Base-by-base conservation (phyloP, 169 alveolate genomes). In the Plasmodium vivax region DNA sequence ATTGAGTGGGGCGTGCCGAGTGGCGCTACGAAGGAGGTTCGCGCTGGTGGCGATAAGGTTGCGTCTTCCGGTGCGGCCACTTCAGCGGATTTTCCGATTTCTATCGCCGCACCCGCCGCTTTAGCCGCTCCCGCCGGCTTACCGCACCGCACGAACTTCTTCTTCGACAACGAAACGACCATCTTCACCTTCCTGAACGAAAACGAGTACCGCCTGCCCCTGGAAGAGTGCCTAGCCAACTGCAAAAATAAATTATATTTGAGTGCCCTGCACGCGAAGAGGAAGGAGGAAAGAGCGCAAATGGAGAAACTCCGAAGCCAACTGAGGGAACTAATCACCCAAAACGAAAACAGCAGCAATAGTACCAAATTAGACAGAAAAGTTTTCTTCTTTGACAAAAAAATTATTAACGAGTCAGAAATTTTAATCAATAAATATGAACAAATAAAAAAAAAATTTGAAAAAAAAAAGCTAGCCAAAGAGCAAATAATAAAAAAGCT, bases 161-260 rank as follows among this genome's bases (percentile, higher is more conserved):
- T 87, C 83, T 87, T 87, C 36, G 93, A 87, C 23, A 56, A 56
- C 27, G 93, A 87, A 36, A 75, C 87, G 38, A 87, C 81, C n/a
- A 87, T 87, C n/a, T 87, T 87, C 41, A 75, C 93, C n/a, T 87
- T 75, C 68, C 75, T 58, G 1, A 87, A 87, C 19, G 93, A 87
- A 51, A 87, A 87, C 41, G 34, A 38, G 23, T 87, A 56, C 45
- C n/a, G 47, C 7, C 34, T 84, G 4, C 32, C 71, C 47, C 71
- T 87, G 38, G 19, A 27, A 8, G n/a, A 36, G 7, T 87, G 93
- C 23, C 71, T 87, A 1, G 2, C 43, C 3, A 38, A 75, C 36
- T 87, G 36, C 30, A 36, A 77, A 77, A 79, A 75, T 27, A 77
- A 74, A 38, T 6, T 9, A 2, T 87, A 75, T 32, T 41, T 87